Conservation (phyloP, 148 eudicot genomes). For the Linanthus parryae region DNA sequence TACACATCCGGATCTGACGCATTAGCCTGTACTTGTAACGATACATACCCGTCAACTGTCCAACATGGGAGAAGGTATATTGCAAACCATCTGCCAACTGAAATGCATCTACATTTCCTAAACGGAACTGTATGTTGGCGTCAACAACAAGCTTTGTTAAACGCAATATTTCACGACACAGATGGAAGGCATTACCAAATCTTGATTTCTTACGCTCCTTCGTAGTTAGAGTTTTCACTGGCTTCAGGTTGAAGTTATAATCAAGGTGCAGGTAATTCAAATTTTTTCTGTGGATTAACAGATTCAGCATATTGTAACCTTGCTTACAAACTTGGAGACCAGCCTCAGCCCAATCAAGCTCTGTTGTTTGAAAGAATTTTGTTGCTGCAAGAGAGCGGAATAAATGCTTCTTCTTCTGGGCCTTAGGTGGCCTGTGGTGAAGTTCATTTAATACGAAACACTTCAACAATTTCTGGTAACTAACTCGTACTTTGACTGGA, state of each 20-base stretch:
- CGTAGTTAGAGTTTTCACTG: constrained; percentile 95
- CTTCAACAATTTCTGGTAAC: constrained; percentile 92
- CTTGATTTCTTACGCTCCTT: constrained; percentile 98
- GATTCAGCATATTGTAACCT: constrained; percentile 97
- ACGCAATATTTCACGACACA: constrained; percentile 97
- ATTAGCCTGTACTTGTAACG: constrained; percentile 97
- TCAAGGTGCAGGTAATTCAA: constrained; percentile 97
- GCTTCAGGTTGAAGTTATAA: constrained; percentile 95
- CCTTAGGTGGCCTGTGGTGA: constrained; percentile 98
- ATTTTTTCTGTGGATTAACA: constrained; percentile 92
- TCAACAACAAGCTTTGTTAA: constrained; percentile 97
- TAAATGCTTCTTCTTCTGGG: constrained; percentile 96
- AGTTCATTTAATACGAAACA: constrained; percentile 97
- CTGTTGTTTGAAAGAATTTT: constrained; percentile 94
- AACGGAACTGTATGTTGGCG: constrained; percentile 96
- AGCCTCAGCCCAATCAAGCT: constrained; percentile 99
- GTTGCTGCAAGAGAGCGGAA: constrained; percentile 94
- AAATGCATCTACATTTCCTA: constrained; percentile 99
- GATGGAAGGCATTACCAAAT: constrained; percentile 96
- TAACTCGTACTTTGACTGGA: constrained; percentile 98
- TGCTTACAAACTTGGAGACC: constrained; percentile 99
- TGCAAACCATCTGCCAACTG: constrained; percentile 99
- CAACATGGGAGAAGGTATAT: constrained; percentile 96
- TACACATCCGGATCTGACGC: constrained; percentile 98
- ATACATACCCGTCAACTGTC: constrained; percentile 98